Conservation (phyloP, 2,329 filamentous ascomycete species). For the Herpomyces periplanetae region DNA sequence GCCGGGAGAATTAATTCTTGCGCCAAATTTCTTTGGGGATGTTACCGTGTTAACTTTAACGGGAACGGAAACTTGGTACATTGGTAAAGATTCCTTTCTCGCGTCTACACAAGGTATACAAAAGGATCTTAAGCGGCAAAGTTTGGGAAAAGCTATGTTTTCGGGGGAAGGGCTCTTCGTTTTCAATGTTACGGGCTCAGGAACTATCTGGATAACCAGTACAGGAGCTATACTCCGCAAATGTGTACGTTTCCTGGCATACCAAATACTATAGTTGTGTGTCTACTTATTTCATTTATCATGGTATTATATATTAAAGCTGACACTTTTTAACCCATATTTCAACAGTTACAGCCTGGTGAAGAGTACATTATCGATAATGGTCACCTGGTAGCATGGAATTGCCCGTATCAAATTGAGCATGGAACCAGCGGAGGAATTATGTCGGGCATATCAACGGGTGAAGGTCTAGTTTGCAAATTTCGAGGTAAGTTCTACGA, state of each 20-base stretch:
- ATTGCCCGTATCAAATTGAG: conserved; percentile 68
- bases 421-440: conserved; percentile 63
- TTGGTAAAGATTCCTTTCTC: conserved; percentile 54
- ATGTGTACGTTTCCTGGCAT: conserved; percentile 19
- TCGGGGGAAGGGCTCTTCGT: conserved; percentile 69
- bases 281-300: too few relatives aligned
- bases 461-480: conserved; percentile 69
- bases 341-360: conserved; percentile 13
- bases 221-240: conserved; percentile 85
- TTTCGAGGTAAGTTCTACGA: conserved; percentile 20
- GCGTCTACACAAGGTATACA: conserved; percentile 48
- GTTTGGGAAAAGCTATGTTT: conserved; percentile 62
- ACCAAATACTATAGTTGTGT: not conserved
- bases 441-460: conserved; percentile 43
- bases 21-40: conserved; percentile 41
- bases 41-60: conserved; percentile 36
- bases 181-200: conserved; percentile 42
- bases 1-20: conserved; percentile 57
- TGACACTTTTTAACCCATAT: too few relatives aligned
- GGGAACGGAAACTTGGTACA: conserved; percentile 35
- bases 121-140: conserved; percentile 59
- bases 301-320: conserved; percentile 1
- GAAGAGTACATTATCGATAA: conserved; percentile 82
- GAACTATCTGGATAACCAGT: conserved; percentile 56
- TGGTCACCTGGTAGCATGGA: conserved; percentile 80